These are phyloP conservation scores for Tetrapisispora pingtungensis DNA, from an alignment of 805 yeast genomes.

Conservation along the genomic window DNA sequence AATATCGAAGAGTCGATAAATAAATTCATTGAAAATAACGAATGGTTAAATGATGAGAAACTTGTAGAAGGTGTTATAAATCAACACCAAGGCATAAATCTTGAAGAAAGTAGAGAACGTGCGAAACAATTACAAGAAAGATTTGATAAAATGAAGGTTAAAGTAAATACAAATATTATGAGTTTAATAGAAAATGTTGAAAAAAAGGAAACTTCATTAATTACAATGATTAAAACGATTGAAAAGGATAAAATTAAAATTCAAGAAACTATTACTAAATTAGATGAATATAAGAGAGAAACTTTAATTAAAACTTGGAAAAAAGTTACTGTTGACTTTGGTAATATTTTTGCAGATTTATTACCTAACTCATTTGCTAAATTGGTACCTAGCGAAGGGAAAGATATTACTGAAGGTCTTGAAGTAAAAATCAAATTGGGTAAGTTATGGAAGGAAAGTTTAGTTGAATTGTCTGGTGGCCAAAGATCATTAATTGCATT, in stretches of 20 bases:
- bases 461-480: constrained; percentile 94
- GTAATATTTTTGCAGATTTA: constrained; percentile 77
- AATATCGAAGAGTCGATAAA: constrained; percentile 34
- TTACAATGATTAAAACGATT: constrained; percentile 73
- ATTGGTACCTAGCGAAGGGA: constrained; percentile 69
- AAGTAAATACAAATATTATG: constrained; percentile 80
- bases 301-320: constrained; percentile 78
- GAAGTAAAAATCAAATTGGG: constrained; percentile 88
- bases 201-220: constrained; percentile 69
- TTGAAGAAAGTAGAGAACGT: constrained; percentile 52
- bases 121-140: constrained; percentile 46
- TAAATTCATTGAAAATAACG: constrained; percentile 42
- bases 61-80: constrained; percentile 46
- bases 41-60: constrained; percentile 65
- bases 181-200: constrained; percentile 86
- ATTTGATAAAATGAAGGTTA: constrained; percentile 62
- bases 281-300: constrained; percentile 76
- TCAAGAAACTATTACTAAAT: constrained; percentile 71
- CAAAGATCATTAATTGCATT: constrained; percentile 91
- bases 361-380: constrained; percentile 87
- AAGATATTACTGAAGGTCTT: constrained; percentile 79
- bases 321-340: constrained; percentile 82
- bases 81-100: constrained; percentile 52
- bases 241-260: constrained; percentile 84
- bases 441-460: constrained; percentile 87